Evolutionary conservation across 305 asterid species (phyloP), one percentile per base, ranked within the genome.

Genomic region (Fraxinus floribunda): DNA sequence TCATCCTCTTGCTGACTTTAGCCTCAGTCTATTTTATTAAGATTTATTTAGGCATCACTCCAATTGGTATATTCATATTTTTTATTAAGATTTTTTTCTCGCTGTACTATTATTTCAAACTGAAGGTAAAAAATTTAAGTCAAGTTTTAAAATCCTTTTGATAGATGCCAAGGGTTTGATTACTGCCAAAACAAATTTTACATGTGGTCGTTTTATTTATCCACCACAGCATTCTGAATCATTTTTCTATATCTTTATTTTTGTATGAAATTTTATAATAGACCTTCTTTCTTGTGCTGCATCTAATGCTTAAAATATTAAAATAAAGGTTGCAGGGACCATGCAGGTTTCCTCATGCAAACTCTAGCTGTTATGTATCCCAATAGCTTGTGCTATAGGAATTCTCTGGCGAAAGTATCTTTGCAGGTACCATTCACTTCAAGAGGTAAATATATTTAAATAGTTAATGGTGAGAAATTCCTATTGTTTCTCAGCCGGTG

Each of bases 301-400:
- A 38, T 20, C 18, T 76, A 41, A 41, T 49, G 76, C 80, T 46
- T 78, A 55, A 76, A 64, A 55, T 10, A 83, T 62, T 83, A 29
- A 79, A 76, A 76, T 81, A 30, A 92, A 93, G 97, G 95, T 57
- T 60, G 76, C 72, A 87, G 90, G 86, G 84, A 78, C 78, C 84
- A 46, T 60, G 86, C 88, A 62, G 89, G 92, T 78, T 87, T 84
- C 83, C 78, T 80, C 75, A 7, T 80, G 20, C 87, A 83, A 80
- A 84, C 86, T 38, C 78, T 82, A 10, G 83, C 86, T 72, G 62
- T 86, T 66, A 76, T 86, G 64, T 89, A 83, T 88, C 90, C 88
- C 55, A 70, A 72, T 77, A 83, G 79, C 74, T 85, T 79, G 85
- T 60, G 66, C 88, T 80, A 71, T 68, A 71, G 82, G 78, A 70